Conservation (phyloP, 345 rosid genomes). For the Psidium friedrichsthalianum region DNA sequence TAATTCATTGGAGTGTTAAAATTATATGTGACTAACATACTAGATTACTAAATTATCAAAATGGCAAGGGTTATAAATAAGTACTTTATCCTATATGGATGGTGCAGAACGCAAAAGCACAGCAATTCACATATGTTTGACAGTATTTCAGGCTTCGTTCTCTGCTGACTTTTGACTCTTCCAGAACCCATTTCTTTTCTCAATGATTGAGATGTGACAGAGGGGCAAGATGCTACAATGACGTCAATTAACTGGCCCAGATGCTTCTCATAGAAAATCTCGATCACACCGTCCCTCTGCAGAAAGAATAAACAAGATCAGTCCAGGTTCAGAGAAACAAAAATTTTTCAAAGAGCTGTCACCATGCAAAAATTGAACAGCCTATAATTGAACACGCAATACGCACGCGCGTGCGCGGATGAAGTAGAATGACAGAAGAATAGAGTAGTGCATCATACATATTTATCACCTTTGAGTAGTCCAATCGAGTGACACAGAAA, state of each 20-base stretch:
- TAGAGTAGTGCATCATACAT: background rate
- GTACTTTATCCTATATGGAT: constrained; percentile 92
- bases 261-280: constrained; percentile 93
- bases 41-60: background rate
- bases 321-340: background rate
- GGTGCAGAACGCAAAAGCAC: constrained; percentile 92
- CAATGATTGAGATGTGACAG: constrained; percentile 20
- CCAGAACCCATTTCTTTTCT: constrained; percentile 32
- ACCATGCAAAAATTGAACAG: background rate
- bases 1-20: background rate
- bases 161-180: constrained; percentile 30
- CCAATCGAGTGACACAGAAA: background rate
- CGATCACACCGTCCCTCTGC: constrained; percentile 78
- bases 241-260: constrained; percentile 80
- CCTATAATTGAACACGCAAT: background rate
- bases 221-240: constrained; percentile 67
- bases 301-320: background rate
- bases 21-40: background rate
- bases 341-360: background rate
- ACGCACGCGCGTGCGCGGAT: too few relatives aligned
- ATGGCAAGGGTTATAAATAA: background rate
- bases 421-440: background rate
- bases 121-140: constrained; percentile 85
- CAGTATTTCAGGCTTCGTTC: constrained; percentile 77
- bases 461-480: background rate